Evolutionary conservation across 148 eudicot genomes (phyloP), one percentile per base, ranked within the genome.

Genomic region (Heliamphora exappendiculata): DNA sequence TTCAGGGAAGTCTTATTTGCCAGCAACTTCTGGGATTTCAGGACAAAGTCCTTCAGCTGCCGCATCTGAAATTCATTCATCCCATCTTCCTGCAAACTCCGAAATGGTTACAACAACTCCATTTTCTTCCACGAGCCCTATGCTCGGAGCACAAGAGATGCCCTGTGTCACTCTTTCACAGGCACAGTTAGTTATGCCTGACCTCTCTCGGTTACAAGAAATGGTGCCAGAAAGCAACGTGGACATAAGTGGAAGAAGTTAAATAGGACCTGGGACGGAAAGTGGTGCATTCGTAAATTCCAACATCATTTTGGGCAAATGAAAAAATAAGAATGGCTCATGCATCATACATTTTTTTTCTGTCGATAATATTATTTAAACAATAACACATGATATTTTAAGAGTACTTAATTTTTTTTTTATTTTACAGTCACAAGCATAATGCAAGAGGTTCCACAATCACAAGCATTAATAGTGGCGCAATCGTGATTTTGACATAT

Each of bases 221-320:
- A 76, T 87, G 78, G 78, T 76, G 64, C 79, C 82, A 37, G 85
- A 80, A 34, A 72, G 67, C 76, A 73, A 77, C n/a, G n/a, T n/a
- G n/a, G n/a, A n/a, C n/a, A n/a, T n/a, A n/a, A n/a, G n/a, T n/a
- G n/a, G n/a, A n/a, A n/a, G 75, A 17, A 70, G 67, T 67, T 74
- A 67, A 50, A 75, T 80, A 69, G 82, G 79, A 31, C 50, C 89
- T 50, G 83, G 64, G 55, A 68, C 77, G 20, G 83, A 41, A 72
- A 78, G 67, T 76, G 80, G 31, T 39, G 78, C 72, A 78, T 86
- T 86, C 28, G 20, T 84, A 78, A 82, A 81, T 69, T 68, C n/a
- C 88, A 26, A 50, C 74, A 47, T 67, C 84, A 42, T 36, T 76
- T 7, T 77, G 57, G 24, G 66, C 26, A 58, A 63, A 81, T 71